These are phyloP conservation scores for Myrica gale DNA, from an alignment of 306 rosid genomes.

Conservation along the genomic window DNA sequence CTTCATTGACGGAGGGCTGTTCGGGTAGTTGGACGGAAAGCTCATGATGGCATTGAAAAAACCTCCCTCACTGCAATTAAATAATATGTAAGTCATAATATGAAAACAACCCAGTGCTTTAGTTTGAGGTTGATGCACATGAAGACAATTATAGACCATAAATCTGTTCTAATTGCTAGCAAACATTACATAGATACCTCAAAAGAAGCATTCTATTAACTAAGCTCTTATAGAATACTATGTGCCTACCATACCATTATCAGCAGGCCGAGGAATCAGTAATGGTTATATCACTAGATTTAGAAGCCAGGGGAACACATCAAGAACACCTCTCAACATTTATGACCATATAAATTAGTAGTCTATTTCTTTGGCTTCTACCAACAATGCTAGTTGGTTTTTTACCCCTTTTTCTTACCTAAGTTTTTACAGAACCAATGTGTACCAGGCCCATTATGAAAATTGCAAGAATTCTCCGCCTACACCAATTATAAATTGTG, in stretches of 20 bases:
- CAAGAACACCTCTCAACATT: background rate
- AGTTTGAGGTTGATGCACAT: background rate
- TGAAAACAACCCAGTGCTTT: background rate
- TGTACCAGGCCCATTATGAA: background rate
- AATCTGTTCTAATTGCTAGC: background rate
- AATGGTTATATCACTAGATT: background rate
- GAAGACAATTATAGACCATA: background rate
- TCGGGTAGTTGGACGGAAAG: conserved; percentile 89
- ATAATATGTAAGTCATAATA: background rate
- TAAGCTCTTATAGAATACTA: background rate
- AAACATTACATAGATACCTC: background rate
- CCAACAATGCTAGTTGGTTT: background rate
- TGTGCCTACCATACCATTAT: background rate
- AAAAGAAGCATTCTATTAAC: background rate
- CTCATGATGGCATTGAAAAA: conserved; percentile 96
- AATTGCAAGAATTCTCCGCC: background rate
- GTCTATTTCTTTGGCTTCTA: background rate
- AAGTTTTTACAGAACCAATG: background rate
- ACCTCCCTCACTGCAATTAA: conserved; percentile 79
- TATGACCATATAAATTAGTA: background rate
- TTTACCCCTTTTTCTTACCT: background rate
- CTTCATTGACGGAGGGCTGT: conserved; percentile 90
- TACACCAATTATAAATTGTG: background rate
- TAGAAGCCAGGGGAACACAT: background rate
- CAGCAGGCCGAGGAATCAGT: background rate